Conservation (phyloP, 805 yeast genomes). For the Metschnikowia amazonensis region DNA sequence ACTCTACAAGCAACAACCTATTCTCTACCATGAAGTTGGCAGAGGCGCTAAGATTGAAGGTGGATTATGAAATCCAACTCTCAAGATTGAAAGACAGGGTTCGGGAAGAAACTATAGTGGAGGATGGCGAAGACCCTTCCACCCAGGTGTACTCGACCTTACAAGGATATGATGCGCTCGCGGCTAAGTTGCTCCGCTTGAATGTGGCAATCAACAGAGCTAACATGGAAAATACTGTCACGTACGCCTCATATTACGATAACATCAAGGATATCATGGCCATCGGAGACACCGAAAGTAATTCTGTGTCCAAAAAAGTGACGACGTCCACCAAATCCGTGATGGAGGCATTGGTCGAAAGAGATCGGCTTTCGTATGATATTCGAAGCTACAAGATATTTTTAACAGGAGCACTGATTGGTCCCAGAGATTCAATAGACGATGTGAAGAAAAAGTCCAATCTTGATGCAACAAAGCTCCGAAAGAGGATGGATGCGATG, state of each 20-base stretch:
- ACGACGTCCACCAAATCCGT: background rate
- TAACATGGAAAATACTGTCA: background rate
- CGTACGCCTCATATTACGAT: background rate
- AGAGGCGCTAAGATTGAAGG: background rate
- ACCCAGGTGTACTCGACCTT: background rate
- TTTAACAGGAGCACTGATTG: background rate
- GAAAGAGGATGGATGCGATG: background rate
- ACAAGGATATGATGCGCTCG: background rate
- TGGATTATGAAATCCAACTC: background rate
- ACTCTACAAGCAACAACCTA: too few relatives aligned
- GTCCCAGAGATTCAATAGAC: background rate
- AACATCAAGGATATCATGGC: background rate
- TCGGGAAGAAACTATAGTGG: background rate
- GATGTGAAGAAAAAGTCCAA: slow-evolving; percentile 1
- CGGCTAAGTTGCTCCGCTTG: background rate
- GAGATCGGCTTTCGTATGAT: background rate
- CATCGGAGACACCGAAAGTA: background rate
- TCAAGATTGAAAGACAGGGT: background rate
- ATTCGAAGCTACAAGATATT: background rate
- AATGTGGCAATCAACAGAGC: background rate
- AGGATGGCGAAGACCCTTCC: background rate
- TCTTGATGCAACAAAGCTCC: background rate
- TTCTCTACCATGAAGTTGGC: slow-evolving; percentile 3
- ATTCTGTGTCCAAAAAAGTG: background rate
- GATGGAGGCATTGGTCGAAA: slow-evolving; percentile 2